Evolutionary conservation across 495 filamentous ascomycete genomes (phyloP).

Genomic region (Terfezia claveryi): DNA sequence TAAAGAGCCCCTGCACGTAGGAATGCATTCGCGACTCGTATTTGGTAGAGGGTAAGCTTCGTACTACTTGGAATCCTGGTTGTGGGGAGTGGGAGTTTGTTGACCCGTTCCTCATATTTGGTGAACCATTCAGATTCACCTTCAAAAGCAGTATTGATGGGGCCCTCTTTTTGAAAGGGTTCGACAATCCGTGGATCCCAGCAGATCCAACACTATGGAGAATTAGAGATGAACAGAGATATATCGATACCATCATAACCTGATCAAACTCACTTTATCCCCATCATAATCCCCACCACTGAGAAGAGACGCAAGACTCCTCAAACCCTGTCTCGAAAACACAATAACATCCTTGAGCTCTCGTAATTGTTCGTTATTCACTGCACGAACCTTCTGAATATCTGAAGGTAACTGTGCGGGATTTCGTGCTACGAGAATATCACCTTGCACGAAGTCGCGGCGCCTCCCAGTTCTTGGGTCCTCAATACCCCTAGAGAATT

Average conservation of each 20-base stretch:
- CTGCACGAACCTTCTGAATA: conserved; percentile 44
- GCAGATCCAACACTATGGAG: conserved; percentile 44
- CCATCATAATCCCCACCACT: conserved; percentile 94
- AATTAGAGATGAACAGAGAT: not conserved
- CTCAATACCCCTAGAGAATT: conserved; percentile 47
- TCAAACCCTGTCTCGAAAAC: conserved; percentile 48
- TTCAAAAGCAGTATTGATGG: conserved; percentile 29
- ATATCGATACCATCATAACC: not conserved
- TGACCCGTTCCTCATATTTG: conserved; percentile 13
- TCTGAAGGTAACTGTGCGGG: conserved; percentile 66
- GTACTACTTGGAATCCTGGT: too few species aligned
- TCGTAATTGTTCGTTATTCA: conserved; percentile 32
- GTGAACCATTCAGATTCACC: conserved; percentile 11
- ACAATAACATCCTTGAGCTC: conserved; percentile 72
- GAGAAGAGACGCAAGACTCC: conserved; percentile 54
- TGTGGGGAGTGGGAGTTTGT: conserved; percentile 4
- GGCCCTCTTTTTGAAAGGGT: conserved; percentile 48
- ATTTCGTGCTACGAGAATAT: conserved; percentile 66
- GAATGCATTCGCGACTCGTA: not conserved
- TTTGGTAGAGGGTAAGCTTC: too few species aligned
- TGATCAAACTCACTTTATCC: conserved; percentile 31
- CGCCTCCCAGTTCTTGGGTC: conserved; percentile 35
- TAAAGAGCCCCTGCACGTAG: not conserved
- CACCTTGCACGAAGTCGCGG: conserved; percentile 32
- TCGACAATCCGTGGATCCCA: conserved; percentile 61